These are phyloP conservation scores for Hypoxylon sp. DNA, from an alignment of 2,329 filamentous ascomycete species.

Conservation along the genomic window DNA sequence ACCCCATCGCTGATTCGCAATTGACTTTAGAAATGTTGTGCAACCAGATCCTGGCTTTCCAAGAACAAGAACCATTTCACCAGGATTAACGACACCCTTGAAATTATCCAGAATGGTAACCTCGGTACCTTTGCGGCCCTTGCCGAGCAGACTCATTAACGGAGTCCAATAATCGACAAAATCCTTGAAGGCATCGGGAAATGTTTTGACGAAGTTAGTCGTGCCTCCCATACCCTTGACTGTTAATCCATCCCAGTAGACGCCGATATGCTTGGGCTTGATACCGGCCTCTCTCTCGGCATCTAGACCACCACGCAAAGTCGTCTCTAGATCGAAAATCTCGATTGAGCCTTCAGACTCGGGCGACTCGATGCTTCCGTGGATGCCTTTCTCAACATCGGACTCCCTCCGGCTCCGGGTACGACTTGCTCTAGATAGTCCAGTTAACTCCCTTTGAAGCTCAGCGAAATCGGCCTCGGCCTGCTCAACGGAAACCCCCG, in stretches of 20 bases:
- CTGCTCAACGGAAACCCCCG: slow-evolving; percentile 74
- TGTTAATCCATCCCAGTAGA: slow-evolving; percentile 83
- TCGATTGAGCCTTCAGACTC: slow-evolving; percentile 66
- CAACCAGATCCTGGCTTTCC: slow-evolving; percentile 82
- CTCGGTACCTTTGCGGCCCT: slow-evolving; percentile 78
- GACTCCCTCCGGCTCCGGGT: slow-evolving; percentile 54
- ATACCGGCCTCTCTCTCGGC: slow-evolving; percentile 85
- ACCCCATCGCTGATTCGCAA: slow-evolving; percentile 75
- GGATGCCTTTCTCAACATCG: slow-evolving; percentile 73
- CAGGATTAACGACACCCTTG: slow-evolving; percentile 78
- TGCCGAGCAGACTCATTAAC: slow-evolving; percentile 73
- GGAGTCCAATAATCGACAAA: slow-evolving; percentile 83
- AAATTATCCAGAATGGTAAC: slow-evolving; percentile 82
- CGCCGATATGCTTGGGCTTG: slow-evolving; percentile 83
- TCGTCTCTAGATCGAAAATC: slow-evolving; percentile 81
- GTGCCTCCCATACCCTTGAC: slow-evolving; percentile 82
- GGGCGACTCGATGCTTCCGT: slow-evolving; percentile 56
- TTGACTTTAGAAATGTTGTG: slow-evolving; percentile 77
- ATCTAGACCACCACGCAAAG: slow-evolving; percentile 78
- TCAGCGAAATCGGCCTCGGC: slow-evolving; percentile 80
- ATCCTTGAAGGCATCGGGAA: slow-evolving; percentile 81
- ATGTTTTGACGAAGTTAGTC: slow-evolving; percentile 80
- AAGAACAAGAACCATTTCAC: slow-evolving; percentile 90
- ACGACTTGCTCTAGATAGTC: slow-evolving; percentile 68
- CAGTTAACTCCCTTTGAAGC: slow-evolving; percentile 73